Evolutionary conservation across 176 grass and related monocot species (phyloP), one percentile per base, ranked within the genome.

Genomic region (Chloris gayana): DNA sequence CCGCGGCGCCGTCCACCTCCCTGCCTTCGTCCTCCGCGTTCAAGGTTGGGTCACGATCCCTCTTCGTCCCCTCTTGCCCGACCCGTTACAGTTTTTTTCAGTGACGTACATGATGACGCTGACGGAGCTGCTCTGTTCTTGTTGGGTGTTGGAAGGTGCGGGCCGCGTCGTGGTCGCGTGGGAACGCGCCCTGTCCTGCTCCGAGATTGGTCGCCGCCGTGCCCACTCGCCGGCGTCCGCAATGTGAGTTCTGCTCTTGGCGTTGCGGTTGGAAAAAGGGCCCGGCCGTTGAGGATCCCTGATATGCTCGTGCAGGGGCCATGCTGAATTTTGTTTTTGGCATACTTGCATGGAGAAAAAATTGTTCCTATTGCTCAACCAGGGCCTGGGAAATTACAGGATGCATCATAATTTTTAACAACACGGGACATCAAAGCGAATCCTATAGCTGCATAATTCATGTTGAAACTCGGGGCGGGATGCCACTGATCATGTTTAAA

Each of bases 151-250:
- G 9, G 39, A 22, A 70, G 77, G 50, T 86, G 7, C 7, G 30
- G 13, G 51, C 81, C 14, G 53, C 31, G 38, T 51, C 78, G 50
- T 72, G 58, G 68, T 7, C 60, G 27, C 13, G 74, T 45, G 79
- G 80, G 73, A 87, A 61, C 15, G n/a, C 18, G 17, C 14, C 31
- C 68, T 74, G 49, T 51, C 70, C 46, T 19, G 21, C 57, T 57
- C 71, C 64, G 57, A 67, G 80, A 67, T 73, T 76, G 49, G 60
- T 50, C 2, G 67, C 74, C 67, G 35, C 74, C 67, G 6, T 6
- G 4, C 13, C 68, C n/a, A 30, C 30, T 78, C 18, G 19, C 68
- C 60, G 37, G 38, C 68, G 49, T 31, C 13, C 17, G 49, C 74
- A 60, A 79, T 60, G 86, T 88, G 60, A 88, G 80, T 4, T 22